Evolutionary conservation across 768 basidiomycete genomes (phyloP).

Genomic region (Lactarius tabidus): DNA sequence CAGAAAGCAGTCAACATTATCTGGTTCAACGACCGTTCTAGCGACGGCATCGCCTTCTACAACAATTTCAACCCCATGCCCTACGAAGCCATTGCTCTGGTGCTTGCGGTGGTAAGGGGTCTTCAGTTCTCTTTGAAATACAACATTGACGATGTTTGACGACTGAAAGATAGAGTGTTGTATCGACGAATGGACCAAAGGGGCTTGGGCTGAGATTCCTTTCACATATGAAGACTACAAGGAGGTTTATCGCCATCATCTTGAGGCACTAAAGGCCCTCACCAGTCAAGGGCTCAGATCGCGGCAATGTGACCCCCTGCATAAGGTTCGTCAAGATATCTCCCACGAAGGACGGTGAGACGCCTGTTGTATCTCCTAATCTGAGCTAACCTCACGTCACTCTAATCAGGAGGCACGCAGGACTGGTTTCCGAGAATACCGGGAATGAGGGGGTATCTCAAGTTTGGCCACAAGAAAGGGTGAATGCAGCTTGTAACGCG

Average conservation of each 20-base stretch:
- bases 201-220: conserved; percentile 7
- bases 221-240: conserved; percentile 19
- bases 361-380: background rate
- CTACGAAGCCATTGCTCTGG: conserved; percentile 19
- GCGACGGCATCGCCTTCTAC: conserved; percentile 16
- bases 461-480: conserved; percentile 11
- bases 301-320: conserved; percentile 13
- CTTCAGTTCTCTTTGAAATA: background rate
- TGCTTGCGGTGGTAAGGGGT: conserved; percentile 16
- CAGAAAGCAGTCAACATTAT: conserved; percentile 17
- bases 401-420: conserved; percentile 13
- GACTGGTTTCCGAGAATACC: background rate
- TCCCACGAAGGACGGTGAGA: conserved; percentile 16
- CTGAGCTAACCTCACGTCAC: background rate
- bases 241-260: conserved; percentile 9
- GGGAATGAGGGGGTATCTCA: background rate
- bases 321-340: conserved; percentile 3
- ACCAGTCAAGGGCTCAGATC: conserved; percentile 6
- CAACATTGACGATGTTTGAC: background rate
- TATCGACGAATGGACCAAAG: conserved; percentile 17
- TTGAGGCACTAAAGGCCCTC: conserved; percentile 8
- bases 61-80: conserved; percentile 16
- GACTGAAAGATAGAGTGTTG: conserved; percentile 16
- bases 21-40: conserved; percentile 20
- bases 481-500: conserved; percentile 13